Base-by-base conservation (phyloP, 805 yeast species). In the Blastobotrys robertii region DNA sequence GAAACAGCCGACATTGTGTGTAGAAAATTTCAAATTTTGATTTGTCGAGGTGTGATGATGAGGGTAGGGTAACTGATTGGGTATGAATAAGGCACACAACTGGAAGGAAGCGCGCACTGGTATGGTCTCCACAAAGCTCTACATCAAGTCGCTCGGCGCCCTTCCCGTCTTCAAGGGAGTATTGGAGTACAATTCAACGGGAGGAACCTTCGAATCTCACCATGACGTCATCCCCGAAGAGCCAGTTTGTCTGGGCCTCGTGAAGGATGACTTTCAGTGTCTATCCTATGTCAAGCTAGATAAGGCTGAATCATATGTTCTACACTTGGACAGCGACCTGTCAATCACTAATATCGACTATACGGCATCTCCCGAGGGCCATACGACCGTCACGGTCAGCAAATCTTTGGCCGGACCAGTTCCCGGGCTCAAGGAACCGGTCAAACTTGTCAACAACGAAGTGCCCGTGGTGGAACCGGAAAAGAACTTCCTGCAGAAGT, bases 401-500 rank as follows among this genome's bases (percentile, higher is more conserved):
- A 25, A 25, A 22, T n/a, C 28, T 4, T 25, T 3, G 3, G 15
- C 34, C 6, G 59, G 60, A 6, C 53, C 57, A 10, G 15, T 37
- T 8, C 52, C 56, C 0, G 34, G 38, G 13, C 15, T 51, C 19
- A 48, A 47, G 42, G 50, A 47, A 37, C 56, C 54, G 7, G 42
- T 56, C 10, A 43, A 39, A 39, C 41, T 56, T 15, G 59, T 56
- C 8, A 47, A 56, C 44, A 56, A 56, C 48, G 41, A 56, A 37
- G 39, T 54, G 11, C 43, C 51, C 11, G 53, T 47, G 37, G 49
- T 43, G 9, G 54, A 47, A 34, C 46, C 45, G 9, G 50, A 43
- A 9, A 53, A 56, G 43, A 30, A 55, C 8, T 56, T 56, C 32
- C 22, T 56, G 22, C 60, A 56, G 35, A 56, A 56, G 44, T 56